These are phyloP conservation scores for Alternaria conjuncta DNA, from an alignment of 2,329 filamentous ascomycete species.

Conservation along the genomic window DNA sequence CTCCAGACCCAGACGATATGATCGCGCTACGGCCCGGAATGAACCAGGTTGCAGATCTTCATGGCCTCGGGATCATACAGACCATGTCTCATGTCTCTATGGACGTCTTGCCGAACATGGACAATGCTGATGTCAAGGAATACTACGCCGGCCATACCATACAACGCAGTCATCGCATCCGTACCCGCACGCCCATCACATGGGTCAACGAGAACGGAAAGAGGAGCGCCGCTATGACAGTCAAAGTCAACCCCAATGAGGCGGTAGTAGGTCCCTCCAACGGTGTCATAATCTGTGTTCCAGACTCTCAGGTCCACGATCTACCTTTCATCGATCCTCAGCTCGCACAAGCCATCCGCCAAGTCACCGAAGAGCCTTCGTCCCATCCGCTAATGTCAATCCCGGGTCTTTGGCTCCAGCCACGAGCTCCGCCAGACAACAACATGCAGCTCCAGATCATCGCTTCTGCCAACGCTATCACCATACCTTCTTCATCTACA, in stretches of 20 bases:
- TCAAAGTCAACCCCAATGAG: no score
- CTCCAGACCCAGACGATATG: not conserved
- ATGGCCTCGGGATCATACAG: not conserved
- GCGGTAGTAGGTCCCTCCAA: no score
- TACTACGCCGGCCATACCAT: not conserved
- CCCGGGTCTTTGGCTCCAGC: not conserved
- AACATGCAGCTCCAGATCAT: not conserved
- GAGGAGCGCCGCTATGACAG: not conserved
- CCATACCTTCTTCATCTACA: no score
- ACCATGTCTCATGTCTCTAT: not conserved
- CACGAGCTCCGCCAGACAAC: not conserved
- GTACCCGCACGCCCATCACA: accelerated
- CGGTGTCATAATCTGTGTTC: no score
- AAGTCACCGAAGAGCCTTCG: not conserved
- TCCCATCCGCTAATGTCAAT: not conserved
- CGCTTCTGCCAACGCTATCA: not conserved
- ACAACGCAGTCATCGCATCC: not conserved
- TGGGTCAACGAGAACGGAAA: not conserved
- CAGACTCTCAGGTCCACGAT: not conserved
- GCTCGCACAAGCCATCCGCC: not conserved
- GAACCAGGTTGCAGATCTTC: not conserved
- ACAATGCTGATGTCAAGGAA: not conserved
- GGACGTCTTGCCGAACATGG: not conserved
- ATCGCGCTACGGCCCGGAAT: not conserved
- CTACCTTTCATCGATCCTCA: not conserved